Base-by-base conservation (phyloP, 2,329 filamentous ascomycete species). In the Ceratocystis smalleyi region DNA sequence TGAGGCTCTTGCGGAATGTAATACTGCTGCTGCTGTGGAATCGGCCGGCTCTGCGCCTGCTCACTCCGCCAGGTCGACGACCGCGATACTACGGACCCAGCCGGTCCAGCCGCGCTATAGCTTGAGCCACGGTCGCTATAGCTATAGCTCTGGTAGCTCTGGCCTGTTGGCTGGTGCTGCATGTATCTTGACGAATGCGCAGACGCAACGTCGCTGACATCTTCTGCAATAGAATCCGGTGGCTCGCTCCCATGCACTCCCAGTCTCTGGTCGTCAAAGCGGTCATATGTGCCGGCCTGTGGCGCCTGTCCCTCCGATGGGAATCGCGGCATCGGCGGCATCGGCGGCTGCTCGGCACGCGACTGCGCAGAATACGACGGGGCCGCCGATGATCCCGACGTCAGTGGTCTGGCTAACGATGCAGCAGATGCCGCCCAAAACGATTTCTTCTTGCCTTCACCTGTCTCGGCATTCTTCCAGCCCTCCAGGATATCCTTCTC, bases 391-490 rank as follows among this genome's bases (percentile, higher is more conserved):
- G 54, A 57, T 6, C 54, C 15, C 27, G 54, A 35, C 8, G 54
- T 32, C 27, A 32, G 32, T 15, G 54, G 54, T 19, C 54, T 30
- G 54, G 51, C 6, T n/a, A 24, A 15, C 12, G 51, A 57, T n/a
- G 15, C n/a, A 3, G 54, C 19, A 7, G 27, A 35, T 15, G 54
- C 5, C 17, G 24, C 17, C 54, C 54, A 57, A n/a, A 57, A 57
- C 15, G 54, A 24, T 8, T 57, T 57, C 54, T 57, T 57, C 54
- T 57, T 57, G 15, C 27, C 15, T 8, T 57, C 27, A n/a, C 86
- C 81, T 10, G 78, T 76, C 62, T 83, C 80, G 60, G 82, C 70
- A 4, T 76, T 75, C n/a, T 83, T 77, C 86, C 87, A 95, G 5
- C 82, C 78, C 47, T 75, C 73, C 45, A 91, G 71, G 22, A 92